phyloP scores from a whole-genome alignment of 305 asterid species.

The Rubia peregrina region DNA sequence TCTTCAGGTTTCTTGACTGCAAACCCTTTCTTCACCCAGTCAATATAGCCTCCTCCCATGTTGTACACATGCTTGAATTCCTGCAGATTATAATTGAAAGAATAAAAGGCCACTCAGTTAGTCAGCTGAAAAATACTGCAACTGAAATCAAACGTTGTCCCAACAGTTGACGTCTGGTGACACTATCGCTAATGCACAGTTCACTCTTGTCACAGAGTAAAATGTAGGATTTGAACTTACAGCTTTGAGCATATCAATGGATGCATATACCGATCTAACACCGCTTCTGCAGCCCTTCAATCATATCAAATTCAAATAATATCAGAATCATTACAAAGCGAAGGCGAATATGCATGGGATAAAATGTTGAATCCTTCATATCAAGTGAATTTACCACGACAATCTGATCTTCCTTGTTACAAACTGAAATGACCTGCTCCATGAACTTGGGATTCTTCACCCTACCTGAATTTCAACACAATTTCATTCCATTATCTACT shows the following conservation, averaged over 20 bases:
- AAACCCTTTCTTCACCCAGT: slow-evolving; percentile 58
- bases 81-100: slow-evolving; percentile 23
- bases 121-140: not conserved
- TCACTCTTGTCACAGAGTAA: too few relatives aligned
- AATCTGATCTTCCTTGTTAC: slow-evolving; percentile 47
- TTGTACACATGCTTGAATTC: slow-evolving; percentile 55
- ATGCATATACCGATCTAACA: slow-evolving; percentile 63
- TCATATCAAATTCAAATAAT: not conserved
- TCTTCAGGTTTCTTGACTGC: slow-evolving; percentile 30
- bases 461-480: slow-evolving; percentile 40
- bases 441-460: slow-evolving; percentile 64
- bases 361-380: not conserved
- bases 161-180: not conserved
- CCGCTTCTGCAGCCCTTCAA: slow-evolving; percentile 79
- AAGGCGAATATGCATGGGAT: not conserved
- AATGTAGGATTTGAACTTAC: slow-evolving; percentile 34
- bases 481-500: not conserved
- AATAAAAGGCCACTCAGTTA: not conserved
- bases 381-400: slow-evolving; percentile 44
- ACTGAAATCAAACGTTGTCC: too few relatives aligned
- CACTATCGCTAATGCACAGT: not conserved
- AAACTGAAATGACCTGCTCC: slow-evolving; percentile 49
- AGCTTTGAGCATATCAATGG: slow-evolving; percentile 51
- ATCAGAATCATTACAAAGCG: not conserved
- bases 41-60: slow-evolving; percentile 77